These are phyloP conservation scores for Auriscalpium vulgare DNA, from an alignment of 768 basidiomycete species.

Conservation along the genomic window DNA sequence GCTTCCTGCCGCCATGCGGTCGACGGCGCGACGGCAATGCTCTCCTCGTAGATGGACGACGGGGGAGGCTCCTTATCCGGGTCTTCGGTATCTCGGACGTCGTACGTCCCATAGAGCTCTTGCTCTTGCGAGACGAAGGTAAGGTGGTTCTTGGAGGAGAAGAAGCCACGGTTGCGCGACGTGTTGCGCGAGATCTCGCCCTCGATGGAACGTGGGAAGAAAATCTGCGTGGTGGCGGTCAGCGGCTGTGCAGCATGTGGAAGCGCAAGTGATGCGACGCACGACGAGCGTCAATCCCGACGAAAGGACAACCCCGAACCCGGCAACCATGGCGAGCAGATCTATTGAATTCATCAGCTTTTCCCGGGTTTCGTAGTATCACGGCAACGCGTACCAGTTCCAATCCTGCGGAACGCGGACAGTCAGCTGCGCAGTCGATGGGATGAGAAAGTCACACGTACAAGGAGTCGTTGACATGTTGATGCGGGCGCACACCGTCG, in stretches of 20 bases:
- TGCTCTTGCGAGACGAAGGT: constrained; percentile 12
- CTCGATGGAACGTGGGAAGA: constrained; percentile 16
- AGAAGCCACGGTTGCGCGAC: constrained; percentile 1
- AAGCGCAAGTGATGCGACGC: not conserved
- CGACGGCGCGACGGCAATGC: not conserved
- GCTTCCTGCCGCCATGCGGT: not conserved
- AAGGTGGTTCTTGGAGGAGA: constrained; percentile 4
- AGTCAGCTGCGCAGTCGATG: not conserved
- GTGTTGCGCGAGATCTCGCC: constrained; percentile 11
- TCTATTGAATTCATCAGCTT: not conserved
- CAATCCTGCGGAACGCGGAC: constrained; percentile 19
- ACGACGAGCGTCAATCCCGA: constrained; percentile 14
- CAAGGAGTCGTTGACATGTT: constrained; percentile 57
- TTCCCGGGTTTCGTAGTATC: not conserved
- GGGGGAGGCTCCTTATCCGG: not conserved
- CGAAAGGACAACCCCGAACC: constrained; percentile 11
- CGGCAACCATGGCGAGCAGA: constrained; percentile 9
- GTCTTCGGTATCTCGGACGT: not conserved
- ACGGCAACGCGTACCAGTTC: constrained; percentile 33
- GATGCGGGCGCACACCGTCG: constrained; percentile 58
- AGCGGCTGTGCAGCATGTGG: not conserved
- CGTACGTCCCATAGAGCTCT: constrained; percentile 12
- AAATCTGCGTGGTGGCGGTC: constrained; percentile 4
- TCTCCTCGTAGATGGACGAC: not conserved
- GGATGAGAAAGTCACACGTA: constrained; percentile 21